Conservation (phyloP, 768 basidiomycete species). For the Postia placenta region DNA sequence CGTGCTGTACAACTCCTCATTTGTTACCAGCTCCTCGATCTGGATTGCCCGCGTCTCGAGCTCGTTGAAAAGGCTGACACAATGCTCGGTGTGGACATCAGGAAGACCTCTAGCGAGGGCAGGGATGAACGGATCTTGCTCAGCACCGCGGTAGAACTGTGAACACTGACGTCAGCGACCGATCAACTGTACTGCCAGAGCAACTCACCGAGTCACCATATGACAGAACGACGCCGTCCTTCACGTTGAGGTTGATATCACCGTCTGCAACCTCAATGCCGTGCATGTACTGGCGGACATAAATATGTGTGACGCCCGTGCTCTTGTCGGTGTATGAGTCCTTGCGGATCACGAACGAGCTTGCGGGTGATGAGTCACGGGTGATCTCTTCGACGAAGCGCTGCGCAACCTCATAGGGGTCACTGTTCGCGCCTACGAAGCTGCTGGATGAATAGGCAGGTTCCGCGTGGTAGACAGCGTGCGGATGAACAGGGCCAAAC, state of each 20-base stretch:
- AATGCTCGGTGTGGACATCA: constrained; percentile 47
- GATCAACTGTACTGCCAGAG: too few species aligned
- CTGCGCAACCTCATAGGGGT: constrained; percentile 58
- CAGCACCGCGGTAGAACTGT: constrained; percentile 72
- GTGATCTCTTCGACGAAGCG: constrained; percentile 52
- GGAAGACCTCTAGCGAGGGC: constrained; percentile 14
- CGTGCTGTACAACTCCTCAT: constrained; percentile 1
- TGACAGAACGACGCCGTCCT: constrained; percentile 75
- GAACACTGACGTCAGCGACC: background rate
- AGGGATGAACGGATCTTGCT: constrained; percentile 32
- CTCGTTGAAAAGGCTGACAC: constrained; percentile 36
- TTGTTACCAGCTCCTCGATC: constrained; percentile 19
- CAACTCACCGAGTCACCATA: constrained; percentile 78
- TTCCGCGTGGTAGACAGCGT: constrained; percentile 57
- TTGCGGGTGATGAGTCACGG: constrained; percentile 27
- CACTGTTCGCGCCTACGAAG: constrained; percentile 16
- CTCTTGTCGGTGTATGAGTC: constrained; percentile 85
- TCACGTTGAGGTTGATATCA: constrained; percentile 91
- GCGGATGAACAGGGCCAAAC: constrained; percentile 77
- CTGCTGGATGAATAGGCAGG: constrained; percentile 29
- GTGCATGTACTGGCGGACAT: constrained; percentile 77
- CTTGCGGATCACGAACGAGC: constrained; percentile 56
- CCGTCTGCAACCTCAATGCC: constrained; percentile 88
- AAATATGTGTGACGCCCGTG: constrained; percentile 87
- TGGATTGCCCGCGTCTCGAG: constrained; percentile 26